Evolutionary conservation across 305 asterid genomes (phyloP).

Genomic region (Fraxinus platypoda): DNA sequence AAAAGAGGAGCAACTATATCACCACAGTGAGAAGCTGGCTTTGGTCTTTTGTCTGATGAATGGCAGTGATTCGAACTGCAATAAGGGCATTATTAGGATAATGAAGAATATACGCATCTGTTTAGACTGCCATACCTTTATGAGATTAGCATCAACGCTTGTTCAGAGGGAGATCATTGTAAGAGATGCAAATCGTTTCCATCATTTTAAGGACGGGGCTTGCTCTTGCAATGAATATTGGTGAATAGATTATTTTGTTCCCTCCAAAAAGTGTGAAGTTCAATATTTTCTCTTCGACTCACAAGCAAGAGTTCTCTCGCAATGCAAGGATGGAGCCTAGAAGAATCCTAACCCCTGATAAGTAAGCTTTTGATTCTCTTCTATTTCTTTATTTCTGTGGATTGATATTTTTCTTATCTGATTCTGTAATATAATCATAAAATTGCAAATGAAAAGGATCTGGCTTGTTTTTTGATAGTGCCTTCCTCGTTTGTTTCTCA

Average conservation of each 20-base stretch:
- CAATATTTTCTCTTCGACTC: background rate
- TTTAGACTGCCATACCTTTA: conserved; percentile 69
- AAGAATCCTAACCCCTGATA: background rate
- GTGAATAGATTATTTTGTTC: conserved; percentile 23
- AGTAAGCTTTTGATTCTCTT: background rate
- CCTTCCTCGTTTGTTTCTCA: background rate
- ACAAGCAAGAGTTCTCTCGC: background rate
- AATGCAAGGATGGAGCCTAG: background rate
- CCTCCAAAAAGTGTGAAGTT: background rate
- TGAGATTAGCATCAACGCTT: conserved; percentile 53
- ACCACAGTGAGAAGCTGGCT: conserved; percentile 78
- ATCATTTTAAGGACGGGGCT: conserved; percentile 55
- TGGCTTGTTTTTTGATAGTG: background rate
- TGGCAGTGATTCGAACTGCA: conserved; percentile 19
- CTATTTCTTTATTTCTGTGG: background rate
- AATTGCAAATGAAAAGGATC: background rate
- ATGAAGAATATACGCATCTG: conserved; percentile 73
- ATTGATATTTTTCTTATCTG: background rate
- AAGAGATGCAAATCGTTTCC: conserved; percentile 75
- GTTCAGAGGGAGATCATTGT: conserved; percentile 51
- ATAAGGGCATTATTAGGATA: conserved; percentile 39
- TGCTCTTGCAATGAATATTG: conserved; percentile 80
- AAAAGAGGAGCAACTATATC: conserved; percentile 75
- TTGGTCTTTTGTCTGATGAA: conserved; percentile 59
- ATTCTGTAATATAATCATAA: background rate